Evolutionary conservation across 1,139 yeast genomes (phyloP).

Genomic region (Magnusiomyces paraingens): DNA sequence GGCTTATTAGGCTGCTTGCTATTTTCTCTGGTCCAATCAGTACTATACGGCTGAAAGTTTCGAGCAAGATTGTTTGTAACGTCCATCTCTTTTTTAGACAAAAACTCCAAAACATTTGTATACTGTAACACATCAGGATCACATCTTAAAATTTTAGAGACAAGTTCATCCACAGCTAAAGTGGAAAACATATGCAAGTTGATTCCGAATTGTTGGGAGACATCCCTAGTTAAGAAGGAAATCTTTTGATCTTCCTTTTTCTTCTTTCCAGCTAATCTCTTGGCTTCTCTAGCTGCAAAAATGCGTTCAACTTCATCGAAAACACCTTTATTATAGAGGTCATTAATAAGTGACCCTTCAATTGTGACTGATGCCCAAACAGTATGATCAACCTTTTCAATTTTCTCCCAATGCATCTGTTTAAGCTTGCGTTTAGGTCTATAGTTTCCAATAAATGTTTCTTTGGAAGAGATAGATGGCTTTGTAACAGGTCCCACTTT

Average conservation of each 20-base stretch:
- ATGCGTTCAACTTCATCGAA: slow-evolving; percentile 68
- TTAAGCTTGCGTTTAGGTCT: slow-evolving; percentile 65
- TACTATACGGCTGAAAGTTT: slow-evolving; percentile 66
- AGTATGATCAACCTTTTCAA: slow-evolving; percentile 59
- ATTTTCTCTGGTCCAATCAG: slow-evolving; percentile 41
- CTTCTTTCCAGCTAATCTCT: slow-evolving; percentile 32
- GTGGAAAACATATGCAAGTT: slow-evolving; percentile 75
- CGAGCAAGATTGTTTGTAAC: slow-evolving; percentile 61
- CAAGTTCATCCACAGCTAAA: slow-evolving; percentile 55
- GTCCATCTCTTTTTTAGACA: slow-evolving; percentile 67
- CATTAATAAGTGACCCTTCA: slow-evolving; percentile 44
- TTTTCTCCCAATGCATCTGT: slow-evolving; percentile 93
- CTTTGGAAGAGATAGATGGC: slow-evolving; percentile 19
- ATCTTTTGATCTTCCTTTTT: slow-evolving; percentile 41
- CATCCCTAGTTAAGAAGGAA: slow-evolving; percentile 66
- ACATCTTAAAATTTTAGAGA: slow-evolving; percentile 62
- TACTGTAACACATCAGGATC: slow-evolving; percentile 63
- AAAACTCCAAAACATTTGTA: slow-evolving; percentile 71
- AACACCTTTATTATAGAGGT: slow-evolving; percentile 62
- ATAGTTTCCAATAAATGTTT: slow-evolving; percentile 22
- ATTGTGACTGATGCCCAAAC: slow-evolving; percentile 64
- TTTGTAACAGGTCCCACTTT: too few species aligned
- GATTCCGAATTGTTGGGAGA: slow-evolving; percentile 89
- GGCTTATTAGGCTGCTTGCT: slow-evolving; percentile 38
- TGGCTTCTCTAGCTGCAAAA: slow-evolving; percentile 62